Percentiles rank a stretch among this genome's conserved stretches.
phyloP scores from a whole-genome alignment of 1,284 basidiomycete species.

The Melampsora americana region DNA sequence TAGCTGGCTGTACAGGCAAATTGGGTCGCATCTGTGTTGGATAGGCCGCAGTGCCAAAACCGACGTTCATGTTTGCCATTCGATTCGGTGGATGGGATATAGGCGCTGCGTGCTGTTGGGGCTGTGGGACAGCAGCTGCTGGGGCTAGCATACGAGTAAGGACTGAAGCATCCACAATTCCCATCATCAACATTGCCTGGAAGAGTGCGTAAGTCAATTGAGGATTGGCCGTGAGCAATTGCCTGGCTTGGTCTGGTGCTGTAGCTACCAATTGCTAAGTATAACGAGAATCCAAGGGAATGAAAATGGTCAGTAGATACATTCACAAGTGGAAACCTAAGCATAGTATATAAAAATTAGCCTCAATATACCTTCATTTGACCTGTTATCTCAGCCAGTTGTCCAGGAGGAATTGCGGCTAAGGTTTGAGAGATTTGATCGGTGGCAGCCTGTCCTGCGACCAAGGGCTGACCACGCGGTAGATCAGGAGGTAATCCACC shows the following conservation, averaged over 20 bases:
- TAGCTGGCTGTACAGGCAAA: slow-evolving; percentile 14
- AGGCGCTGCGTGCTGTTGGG: slow-evolving; percentile 7
- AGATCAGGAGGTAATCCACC: slow-evolving; percentile 62
- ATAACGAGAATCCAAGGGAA: not conserved
- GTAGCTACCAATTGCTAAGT: slow-evolving; percentile 67
- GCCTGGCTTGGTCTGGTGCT: slow-evolving; percentile 82
- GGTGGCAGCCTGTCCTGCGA: slow-evolving; percentile 70
- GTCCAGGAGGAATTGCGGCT: slow-evolving; percentile 74
- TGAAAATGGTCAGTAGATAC: not conserved
- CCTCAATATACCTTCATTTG: slow-evolving; percentile 81
- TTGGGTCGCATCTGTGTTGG: slow-evolving; percentile 20
- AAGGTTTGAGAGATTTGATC: slow-evolving; percentile 85
- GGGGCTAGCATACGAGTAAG: slow-evolving; percentile 61
- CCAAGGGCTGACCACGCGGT: slow-evolving; percentile 73
- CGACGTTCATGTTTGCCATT: slow-evolving; percentile 19
- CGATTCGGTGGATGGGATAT: not conserved
- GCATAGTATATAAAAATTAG: not conserved
- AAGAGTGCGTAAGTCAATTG: slow-evolving; percentile 95
- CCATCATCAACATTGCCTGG: slow-evolving; percentile 88
- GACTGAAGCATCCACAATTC: slow-evolving; percentile 84
- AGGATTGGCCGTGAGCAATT: slow-evolving; percentile 75
- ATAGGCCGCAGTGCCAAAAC: slow-evolving; percentile 19
- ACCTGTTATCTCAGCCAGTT: slow-evolving; percentile 89
- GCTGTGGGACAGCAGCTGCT: slow-evolving; percentile 22
- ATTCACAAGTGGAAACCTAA: not conserved